Percentiles rank a stretch among this genome's conserved stretches.
Conservation (phyloP, 2,329 filamentous ascomycete species). For the Hymenoscyphus albidus region DNA sequence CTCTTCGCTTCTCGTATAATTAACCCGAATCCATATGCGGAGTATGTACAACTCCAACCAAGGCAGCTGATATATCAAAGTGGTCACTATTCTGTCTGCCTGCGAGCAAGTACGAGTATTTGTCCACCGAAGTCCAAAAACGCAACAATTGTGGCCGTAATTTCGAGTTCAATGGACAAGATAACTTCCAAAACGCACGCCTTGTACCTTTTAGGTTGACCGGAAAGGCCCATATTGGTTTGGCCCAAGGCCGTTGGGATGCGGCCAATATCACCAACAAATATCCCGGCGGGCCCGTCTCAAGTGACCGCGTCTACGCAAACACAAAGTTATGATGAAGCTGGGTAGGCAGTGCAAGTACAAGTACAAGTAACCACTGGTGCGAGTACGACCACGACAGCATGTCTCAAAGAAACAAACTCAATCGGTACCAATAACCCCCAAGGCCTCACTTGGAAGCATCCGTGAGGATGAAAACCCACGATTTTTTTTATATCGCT, state of each 20-base stretch:
- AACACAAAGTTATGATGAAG: background rate
- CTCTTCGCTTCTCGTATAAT: constrained; percentile 2
- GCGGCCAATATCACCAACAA: background rate
- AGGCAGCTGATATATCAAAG: background rate
- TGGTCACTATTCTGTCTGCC: background rate
- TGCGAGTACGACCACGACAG: background rate
- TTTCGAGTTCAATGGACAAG: background rate
- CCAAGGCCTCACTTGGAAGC: background rate
- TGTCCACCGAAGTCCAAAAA: background rate
- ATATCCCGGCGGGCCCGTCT: background rate
- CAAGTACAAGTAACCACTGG: background rate
- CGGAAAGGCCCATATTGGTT: background rate
- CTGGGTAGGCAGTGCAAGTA: background rate
- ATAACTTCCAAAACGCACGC: background rate
- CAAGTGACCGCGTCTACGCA: background rate
- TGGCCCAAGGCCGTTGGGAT: background rate
- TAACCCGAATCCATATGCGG: background rate
- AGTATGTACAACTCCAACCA: background rate
- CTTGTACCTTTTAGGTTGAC: background rate
- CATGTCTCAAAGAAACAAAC: background rate
- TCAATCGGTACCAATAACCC: background rate
- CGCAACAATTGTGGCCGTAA: background rate
- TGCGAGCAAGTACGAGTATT: background rate
- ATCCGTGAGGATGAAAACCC: background rate
- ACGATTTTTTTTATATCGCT: background rate